A percentile compares a stretch with the other conserved stretches of the same genome.
phyloP scores from a whole-genome alignment of 495 filamentous ascomycete species.

The Talaromyces adpressus region DNA sequence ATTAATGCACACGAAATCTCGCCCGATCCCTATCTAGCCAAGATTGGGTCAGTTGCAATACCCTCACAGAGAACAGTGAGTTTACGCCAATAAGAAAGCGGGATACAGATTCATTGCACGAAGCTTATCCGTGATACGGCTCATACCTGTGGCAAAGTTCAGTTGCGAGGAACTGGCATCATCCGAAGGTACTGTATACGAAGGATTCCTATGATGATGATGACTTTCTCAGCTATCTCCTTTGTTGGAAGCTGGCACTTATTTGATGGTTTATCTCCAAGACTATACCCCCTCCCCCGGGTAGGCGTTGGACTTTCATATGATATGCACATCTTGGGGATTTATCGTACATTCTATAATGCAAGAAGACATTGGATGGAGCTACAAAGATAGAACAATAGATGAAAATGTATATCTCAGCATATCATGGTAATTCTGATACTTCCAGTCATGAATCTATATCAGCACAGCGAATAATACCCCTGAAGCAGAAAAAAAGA shows the following conservation, averaged over 20 bases:
- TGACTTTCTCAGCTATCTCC: no score
- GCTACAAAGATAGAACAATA: not conserved
- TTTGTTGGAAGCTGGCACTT: no score
- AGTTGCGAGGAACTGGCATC: not conserved
- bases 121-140: not conserved
- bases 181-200: no score
- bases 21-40: not conserved
- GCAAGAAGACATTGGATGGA: not conserved
- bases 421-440: not conserved
- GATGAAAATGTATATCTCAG: not conserved
- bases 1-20: not conserved
- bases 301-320: not conserved
- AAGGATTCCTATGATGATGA: no score
- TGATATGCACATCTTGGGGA: no score
- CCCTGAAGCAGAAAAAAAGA: constrained; percentile 24
- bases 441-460: constrained; percentile 6
- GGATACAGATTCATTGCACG: not conserved
- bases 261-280: no score
- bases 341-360: not conserved
- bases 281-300: no score
- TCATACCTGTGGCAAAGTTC: not conserved
- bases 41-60: not conserved
- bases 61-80: not conserved
- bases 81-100: not conserved
- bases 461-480: constrained; percentile 21